phyloP scores from a whole-genome alignment of 225 moss, liverwort and hornwort species.

The Ulota crispa region DNA sequence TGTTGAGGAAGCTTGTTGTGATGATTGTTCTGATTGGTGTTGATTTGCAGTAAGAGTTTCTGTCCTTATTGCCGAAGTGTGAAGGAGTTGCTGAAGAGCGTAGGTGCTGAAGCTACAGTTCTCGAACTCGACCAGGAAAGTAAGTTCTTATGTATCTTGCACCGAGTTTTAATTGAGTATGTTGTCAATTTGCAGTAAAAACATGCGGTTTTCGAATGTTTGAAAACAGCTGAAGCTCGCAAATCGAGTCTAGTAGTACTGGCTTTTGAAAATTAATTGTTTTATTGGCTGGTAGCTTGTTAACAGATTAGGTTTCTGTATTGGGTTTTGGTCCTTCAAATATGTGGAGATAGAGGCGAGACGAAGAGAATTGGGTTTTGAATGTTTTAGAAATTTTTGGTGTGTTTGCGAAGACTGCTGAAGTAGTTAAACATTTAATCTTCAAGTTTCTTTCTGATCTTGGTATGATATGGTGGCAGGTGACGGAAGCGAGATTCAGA shows the following conservation, averaged over 20 bases:
- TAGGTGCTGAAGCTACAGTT: conserved; percentile 47
- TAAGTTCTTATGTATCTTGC: conserved; percentile 1
- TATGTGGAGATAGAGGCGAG: not conserved
- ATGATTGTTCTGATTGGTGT: not conserved
- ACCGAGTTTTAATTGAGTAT: not conserved
- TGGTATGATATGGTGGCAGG: conserved; percentile 13
- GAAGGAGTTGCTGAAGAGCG: conserved; percentile 44
- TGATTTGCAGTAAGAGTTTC: conserved; percentile 36
- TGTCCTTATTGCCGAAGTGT: conserved; percentile 50
- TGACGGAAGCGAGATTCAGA: conserved; percentile 46
- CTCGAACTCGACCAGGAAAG: conserved; percentile 46
- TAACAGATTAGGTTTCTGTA: not conserved
- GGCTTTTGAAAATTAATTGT: not conserved
- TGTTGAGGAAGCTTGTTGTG: not conserved
- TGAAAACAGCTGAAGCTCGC: not conserved
- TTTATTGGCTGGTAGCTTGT: not conserved
- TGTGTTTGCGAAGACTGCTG: not conserved
- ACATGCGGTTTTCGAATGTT: not conserved
- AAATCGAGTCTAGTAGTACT: not conserved
- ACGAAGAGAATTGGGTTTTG: not conserved
- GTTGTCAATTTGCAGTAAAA: not conserved
- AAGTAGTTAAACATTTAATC: not conserved
- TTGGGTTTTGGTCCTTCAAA: not conserved
- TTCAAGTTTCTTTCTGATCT: not conserved
- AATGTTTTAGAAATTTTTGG: not conserved